Percentiles rank a stretch among this genome's conserved stretches.
Conservation (phyloP, 2,329 filamentous ascomycete genomes). For the Penicillium crustosum region DNA sequence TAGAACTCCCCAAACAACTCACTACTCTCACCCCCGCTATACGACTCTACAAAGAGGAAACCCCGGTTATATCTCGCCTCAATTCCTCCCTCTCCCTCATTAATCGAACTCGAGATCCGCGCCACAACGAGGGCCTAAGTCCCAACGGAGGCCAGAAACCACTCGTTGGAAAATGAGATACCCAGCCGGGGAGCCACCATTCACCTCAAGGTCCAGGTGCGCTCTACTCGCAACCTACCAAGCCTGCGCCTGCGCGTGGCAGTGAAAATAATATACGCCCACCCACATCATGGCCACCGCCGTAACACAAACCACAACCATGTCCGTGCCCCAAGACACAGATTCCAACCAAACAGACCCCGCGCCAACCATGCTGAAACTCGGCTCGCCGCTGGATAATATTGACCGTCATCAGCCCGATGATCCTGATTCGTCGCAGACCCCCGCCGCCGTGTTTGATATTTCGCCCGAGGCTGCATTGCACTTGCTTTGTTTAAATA, state of each 20-base stretch:
- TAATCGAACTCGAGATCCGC: neutral
- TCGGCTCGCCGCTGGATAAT: slow-evolving; percentile 11
- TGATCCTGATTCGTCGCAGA: neutral
- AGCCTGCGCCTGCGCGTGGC: slow-evolving; percentile 15
- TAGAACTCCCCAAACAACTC: neutral
- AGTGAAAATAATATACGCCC: slow-evolving; percentile 20
- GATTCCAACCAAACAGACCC: slow-evolving; percentile 6
- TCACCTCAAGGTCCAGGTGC: slow-evolving; percentile 28
- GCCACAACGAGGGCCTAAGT: slow-evolving; percentile 5
- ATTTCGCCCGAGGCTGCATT: slow-evolving; percentile 73
- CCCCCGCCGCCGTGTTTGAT: slow-evolving; percentile 55
- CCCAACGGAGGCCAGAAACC: slow-evolving; percentile 5
- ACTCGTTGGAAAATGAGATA: slow-evolving; percentile 37
- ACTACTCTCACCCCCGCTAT: neutral
- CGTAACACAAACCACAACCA: slow-evolving; percentile 20
- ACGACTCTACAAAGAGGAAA: neutral
- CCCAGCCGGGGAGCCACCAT: slow-evolving; percentile 26
- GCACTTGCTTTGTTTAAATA: slow-evolving; percentile 70
- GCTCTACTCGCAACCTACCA: slow-evolving; percentile 15
- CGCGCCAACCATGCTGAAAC: slow-evolving; percentile 16
- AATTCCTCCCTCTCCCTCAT: neutral
- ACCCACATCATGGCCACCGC: slow-evolving; percentile 5
- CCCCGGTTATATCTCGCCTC: neutral
- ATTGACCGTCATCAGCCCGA: neutral
- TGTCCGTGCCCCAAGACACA: slow-evolving; percentile 3